Percentiles rank a stretch among this genome's conserved stretches.
phyloP scores from a whole-genome alignment of 257 asterid species.

The Apocynum venetum region DNA sequence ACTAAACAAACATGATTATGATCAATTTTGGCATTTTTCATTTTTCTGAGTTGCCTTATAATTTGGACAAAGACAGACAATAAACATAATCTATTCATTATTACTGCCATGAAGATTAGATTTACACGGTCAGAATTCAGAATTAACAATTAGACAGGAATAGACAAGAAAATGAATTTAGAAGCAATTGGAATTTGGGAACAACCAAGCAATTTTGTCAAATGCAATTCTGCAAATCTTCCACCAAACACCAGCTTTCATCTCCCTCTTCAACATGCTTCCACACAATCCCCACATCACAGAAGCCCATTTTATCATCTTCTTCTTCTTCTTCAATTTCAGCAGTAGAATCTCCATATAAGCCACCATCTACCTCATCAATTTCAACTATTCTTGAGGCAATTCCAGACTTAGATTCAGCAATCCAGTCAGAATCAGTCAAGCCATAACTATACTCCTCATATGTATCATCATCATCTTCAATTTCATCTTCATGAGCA shows the following conservation, averaged over 20 bases:
- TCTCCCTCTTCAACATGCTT: constrained; percentile 48
- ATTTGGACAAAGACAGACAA: neutral
- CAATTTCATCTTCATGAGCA: constrained; percentile 9
- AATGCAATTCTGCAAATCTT: constrained; percentile 24
- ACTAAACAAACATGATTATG: neutral
- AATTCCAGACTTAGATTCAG: constrained; percentile 9
- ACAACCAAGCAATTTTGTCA: neutral
- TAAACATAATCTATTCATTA: neutral
- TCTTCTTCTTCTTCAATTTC: constrained; percentile 13
- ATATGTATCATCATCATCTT: constrained; percentile 8
- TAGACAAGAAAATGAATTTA: neutral
- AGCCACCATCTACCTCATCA: constrained; percentile 18
- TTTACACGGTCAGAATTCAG: constrained; percentile 1
- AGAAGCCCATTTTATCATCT: constrained; percentile 31
- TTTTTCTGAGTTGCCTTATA: neutral
- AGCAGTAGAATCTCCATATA: neutral
- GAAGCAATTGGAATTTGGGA: neutral
- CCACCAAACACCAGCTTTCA: constrained; percentile 74
- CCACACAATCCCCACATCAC: constrained; percentile 41
- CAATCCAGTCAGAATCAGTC: neutral
- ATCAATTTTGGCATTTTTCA: neutral
- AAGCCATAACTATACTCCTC: neutral
- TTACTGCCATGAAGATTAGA: neutral
- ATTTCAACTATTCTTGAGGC: constrained; percentile 10
- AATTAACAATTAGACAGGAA: neutral